Conservation (phyloP, 768 basidiomycete genomes). For the Crassisporium funariophilum region DNA sequence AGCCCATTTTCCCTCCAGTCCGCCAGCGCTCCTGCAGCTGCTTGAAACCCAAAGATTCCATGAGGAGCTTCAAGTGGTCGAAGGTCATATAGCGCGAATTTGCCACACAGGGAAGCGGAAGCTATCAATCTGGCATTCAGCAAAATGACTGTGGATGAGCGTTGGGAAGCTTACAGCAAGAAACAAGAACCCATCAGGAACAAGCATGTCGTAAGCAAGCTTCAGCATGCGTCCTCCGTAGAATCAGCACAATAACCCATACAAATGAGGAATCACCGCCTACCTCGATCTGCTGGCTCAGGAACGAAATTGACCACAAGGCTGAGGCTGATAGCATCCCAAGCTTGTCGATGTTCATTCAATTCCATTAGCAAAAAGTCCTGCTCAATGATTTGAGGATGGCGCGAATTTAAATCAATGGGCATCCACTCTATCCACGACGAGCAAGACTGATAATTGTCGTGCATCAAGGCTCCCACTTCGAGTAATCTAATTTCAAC, state of each 20-base stretch:
- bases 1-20: conserved; percentile 79
- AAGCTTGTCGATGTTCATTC: conserved; percentile 51
- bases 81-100: conserved; percentile 85
- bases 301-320: conserved; percentile 91
- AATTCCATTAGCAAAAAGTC: conserved; percentile 75
- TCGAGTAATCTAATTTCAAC: conserved; percentile 69
- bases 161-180: conserved; percentile 55
- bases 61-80: conserved; percentile 55
- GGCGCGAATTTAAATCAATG: conserved; percentile 84
- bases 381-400: conserved; percentile 81
- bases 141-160: conserved; percentile 1
- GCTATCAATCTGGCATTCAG: conserved; percentile 41
- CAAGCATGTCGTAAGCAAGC: conserved; percentile 59
- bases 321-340: conserved; percentile 85
- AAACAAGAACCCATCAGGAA: conserved; percentile 61
- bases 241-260: neutral
- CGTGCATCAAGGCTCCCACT: conserved; percentile 84
- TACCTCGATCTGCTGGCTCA: conserved; percentile 74
- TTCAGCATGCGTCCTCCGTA: conserved; percentile 69
- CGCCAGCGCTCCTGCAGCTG: conserved; percentile 64
- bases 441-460: conserved; percentile 70
- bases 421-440: conserved; percentile 75
- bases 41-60: conserved; percentile 65
- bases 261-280: neutral
- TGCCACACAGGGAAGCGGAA: conserved; percentile 80